phyloP scores from a whole-genome alignment of 352 stramenopile species.

The Phytophthora pseudosyringae region DNA sequence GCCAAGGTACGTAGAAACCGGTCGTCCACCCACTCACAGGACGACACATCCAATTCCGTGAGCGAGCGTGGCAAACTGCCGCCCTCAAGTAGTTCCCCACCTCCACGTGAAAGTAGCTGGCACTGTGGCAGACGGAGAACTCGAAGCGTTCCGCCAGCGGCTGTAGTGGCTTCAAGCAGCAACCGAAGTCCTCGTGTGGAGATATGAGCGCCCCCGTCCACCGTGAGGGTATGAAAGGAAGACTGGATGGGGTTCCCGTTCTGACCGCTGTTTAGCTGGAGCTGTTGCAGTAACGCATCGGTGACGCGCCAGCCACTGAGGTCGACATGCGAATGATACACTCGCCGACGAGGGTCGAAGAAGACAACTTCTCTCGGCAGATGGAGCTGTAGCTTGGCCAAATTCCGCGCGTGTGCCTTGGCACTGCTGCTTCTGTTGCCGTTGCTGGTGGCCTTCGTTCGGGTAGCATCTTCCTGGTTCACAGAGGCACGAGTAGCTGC shows the following conservation, averaged over 20 bases:
- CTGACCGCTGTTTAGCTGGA: slow-evolving; percentile 24
- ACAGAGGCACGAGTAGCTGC: slow-evolving; percentile 12
- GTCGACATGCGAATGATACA: slow-evolving; percentile 53
- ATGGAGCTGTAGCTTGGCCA: slow-evolving; percentile 37
- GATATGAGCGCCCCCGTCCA: slow-evolving; percentile 31
- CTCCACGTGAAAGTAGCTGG: slow-evolving; percentile 34
- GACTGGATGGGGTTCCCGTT: slow-evolving; percentile 11
- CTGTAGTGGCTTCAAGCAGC: slow-evolving; percentile 19
- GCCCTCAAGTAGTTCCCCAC: slow-evolving; percentile 26
- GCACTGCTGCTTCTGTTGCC: slow-evolving; percentile 23
- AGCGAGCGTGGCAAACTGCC: slow-evolving; percentile 34
- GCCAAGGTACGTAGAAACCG: slow-evolving; percentile 47
- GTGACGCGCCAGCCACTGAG: slow-evolving; percentile 61
- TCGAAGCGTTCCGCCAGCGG: slow-evolving; percentile 19
- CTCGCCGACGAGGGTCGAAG: slow-evolving; percentile 32
- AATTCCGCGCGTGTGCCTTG: slow-evolving; percentile 30
- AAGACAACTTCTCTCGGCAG: slow-evolving; percentile 53
- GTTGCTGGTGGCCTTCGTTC: slow-evolving; percentile 1
- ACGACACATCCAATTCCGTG: slow-evolving; percentile 57
- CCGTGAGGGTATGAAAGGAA: slow-evolving; percentile 31
- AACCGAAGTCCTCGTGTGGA: slow-evolving; percentile 28
- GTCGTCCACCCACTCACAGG: slow-evolving; percentile 79
- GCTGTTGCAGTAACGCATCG: slow-evolving; percentile 42
- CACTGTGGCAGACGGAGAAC: slow-evolving; percentile 33
- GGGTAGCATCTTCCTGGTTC: slow-evolving; percentile 28